Conservation (phyloP, 2,329 filamentous ascomycete species). For the Epichloe uncinata region DNA sequence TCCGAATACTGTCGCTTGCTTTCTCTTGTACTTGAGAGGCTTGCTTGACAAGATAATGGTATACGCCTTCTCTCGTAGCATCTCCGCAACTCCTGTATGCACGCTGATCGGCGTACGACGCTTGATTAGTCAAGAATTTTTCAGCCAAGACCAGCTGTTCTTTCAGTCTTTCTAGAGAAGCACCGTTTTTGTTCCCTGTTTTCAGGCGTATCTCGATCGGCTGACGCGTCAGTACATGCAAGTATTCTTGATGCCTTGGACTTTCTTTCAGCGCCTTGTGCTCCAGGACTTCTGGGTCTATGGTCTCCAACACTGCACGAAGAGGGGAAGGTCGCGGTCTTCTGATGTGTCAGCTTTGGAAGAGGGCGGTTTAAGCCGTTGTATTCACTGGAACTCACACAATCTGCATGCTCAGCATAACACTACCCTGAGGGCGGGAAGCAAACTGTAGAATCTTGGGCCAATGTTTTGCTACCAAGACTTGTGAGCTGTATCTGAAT, state of each 20-base stretch:
- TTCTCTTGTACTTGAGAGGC: slow-evolving; percentile 11
- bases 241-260: slow-evolving; percentile 1
- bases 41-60: slow-evolving; percentile 12
- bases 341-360: neutral
- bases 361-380: neutral
- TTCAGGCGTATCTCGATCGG: slow-evolving; percentile 2
- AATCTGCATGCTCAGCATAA: slow-evolving; percentile 14
- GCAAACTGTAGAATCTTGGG: slow-evolving; percentile 17
- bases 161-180: slow-evolving; percentile 8
- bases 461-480: slow-evolving; percentile 16
- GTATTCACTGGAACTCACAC: slow-evolving; percentile 5
- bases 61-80: slow-evolving; percentile 12
- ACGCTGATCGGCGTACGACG: slow-evolving; percentile 15
- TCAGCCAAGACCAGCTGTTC: slow-evolving; percentile 15
- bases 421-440: slow-evolving; percentile 8
- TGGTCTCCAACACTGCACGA: slow-evolving; percentile 1
- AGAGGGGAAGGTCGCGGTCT: neutral
- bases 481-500: slow-evolving; percentile 22
- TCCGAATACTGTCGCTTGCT: slow-evolving; percentile 12
- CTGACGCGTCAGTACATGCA: slow-evolving; percentile 13
- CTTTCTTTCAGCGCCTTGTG: neutral
- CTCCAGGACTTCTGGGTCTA: neutral
- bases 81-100: slow-evolving; percentile 15
- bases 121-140: slow-evolving; percentile 14
- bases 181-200: neutral